These are phyloP conservation scores for Vicia faba DNA, from an alignment of 306 rosid genomes.

Conservation along the genomic window DNA sequence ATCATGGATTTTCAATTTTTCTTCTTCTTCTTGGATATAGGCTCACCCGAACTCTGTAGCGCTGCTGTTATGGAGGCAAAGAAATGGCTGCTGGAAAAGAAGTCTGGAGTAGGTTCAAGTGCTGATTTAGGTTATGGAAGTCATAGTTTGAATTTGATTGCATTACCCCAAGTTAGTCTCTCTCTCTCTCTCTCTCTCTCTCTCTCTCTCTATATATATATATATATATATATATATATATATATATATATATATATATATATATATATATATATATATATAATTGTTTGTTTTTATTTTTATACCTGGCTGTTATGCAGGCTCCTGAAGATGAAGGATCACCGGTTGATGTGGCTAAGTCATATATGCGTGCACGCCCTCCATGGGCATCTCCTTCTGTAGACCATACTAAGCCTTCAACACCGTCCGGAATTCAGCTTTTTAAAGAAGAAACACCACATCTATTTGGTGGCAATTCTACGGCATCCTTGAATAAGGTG, in stretches of 20 bases:
- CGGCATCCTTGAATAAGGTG: conserved; percentile 66
- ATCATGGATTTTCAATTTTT: conserved; percentile 31
- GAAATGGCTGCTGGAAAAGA: conserved; percentile 83
- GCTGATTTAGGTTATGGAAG: conserved; percentile 57
- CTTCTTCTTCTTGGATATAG: conserved; percentile 37
- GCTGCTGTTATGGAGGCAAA: conserved; percentile 86
- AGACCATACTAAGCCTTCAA: conserved; percentile 54
- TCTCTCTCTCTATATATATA: too few species aligned
- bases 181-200: conserved; percentile 34
- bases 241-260: too few species aligned
- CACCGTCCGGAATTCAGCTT: conserved; percentile 60
- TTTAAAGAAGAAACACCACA: conserved; percentile 67
- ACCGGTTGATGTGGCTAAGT: conserved; percentile 86
- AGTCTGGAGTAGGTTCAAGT: conserved; percentile 59
- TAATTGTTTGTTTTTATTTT: conserved; percentile 24
- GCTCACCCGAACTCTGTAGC: conserved; percentile 57
- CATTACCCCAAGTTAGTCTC: conserved; percentile 55
- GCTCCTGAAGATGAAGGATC: conserved; percentile 73
- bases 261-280: too few species aligned
- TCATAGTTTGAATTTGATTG: conserved; percentile 43
- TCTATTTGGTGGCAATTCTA: conserved; percentile 58
- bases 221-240: too few species aligned
- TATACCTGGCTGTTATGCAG: conserved; percentile 49
- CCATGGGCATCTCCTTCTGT: conserved; percentile 86
- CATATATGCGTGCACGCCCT: conserved; percentile 81